Evolutionary conservation across 225 moss, liverwort and hornwort species (phyloP), one percentile per base, ranked within the genome.

Genomic region (Bryum argenteum): DNA sequence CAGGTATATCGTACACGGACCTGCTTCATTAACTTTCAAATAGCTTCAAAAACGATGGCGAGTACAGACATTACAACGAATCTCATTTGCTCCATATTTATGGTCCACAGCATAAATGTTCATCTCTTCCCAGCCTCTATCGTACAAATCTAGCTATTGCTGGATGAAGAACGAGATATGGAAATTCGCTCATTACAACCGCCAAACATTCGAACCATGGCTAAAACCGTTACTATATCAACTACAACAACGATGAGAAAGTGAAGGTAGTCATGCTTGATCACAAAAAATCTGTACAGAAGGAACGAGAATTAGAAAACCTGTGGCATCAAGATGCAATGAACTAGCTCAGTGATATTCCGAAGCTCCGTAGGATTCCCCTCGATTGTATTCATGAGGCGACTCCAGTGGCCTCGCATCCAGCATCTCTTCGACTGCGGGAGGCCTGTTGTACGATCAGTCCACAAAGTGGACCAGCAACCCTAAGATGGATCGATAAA

Each of bases 181-280:
- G 5, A 33, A 33, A 33, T 3, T 33, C 33, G 33, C 33, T 33
- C 26, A 33, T 6, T 6, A 6, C 33, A n/a, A n/a, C n/a, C n/a
- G n/a, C n/a, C n/a, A n/a, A n/a, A n/a, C n/a, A n/a, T n/a, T n/a
- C n/a, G 28, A 33, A 33, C 33, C 33, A 4, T 4, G 33, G 33
- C 33, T 33, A 6, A 33, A 33, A 33, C 1, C 7, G 7, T 33
- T 6, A 33, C 33, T 33, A 33, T 5, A 33, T 33, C 33, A 33
- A 33, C 2, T 61, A 13, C 71, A 75, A 45, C 9, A 66, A 20
- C 18, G 8, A 17, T 1, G 41, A 61, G 17, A 71, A 61, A 58
- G 24, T 54, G 52, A 69, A 65, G 60, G 47, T 2, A 21, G 2
- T 22, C 54, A 52, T 58, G 57, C 58, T 74, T 47, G 39, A 70